Evolutionary conservation across 345 rosid genomes (phyloP).

Genomic region (Moringa oleifera): DNA sequence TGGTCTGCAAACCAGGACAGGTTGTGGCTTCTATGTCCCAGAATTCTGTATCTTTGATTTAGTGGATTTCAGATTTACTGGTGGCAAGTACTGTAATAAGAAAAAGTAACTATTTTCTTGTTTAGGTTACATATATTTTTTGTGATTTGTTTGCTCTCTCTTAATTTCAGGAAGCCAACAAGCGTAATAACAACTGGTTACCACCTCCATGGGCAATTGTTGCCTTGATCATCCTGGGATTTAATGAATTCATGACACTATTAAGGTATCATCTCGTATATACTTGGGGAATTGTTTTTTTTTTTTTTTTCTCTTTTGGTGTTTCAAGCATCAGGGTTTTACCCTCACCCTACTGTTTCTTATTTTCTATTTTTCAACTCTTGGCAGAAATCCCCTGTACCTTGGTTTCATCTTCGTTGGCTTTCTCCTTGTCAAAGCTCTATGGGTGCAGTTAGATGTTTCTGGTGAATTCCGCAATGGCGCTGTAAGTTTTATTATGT

Average conservation of each 20-base stretch:
- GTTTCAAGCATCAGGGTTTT: not conserved
- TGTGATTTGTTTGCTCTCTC: not conserved
- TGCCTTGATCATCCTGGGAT: slow-evolving; percentile 79
- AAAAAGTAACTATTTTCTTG: too few relatives aligned
- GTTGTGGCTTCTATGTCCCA: too few relatives aligned
- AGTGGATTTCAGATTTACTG: slow-evolving; percentile 3
- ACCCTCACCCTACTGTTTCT: slow-evolving; percentile 6
- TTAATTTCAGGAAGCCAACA: slow-evolving; percentile 85
- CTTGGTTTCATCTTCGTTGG: slow-evolving; percentile 61
- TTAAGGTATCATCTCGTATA: slow-evolving; percentile 49
- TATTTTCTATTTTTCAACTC: slow-evolving; percentile 13
- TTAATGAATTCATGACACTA: slow-evolving; percentile 97
- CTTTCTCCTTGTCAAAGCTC: slow-evolving; percentile 72
- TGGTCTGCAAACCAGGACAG: not conserved
- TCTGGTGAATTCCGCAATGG: slow-evolving; percentile 84
- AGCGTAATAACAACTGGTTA: slow-evolving; percentile 89
- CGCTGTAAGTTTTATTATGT: slow-evolving; percentile 50
- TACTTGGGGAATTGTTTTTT: slow-evolving; percentile 6
- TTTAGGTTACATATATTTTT: too few relatives aligned
- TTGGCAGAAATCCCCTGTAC: slow-evolving; percentile 88
- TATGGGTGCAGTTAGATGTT: slow-evolving; percentile 93
- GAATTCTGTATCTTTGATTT: not conserved
- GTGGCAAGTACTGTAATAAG: too few relatives aligned
- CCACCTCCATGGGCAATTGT: slow-evolving; percentile 99
- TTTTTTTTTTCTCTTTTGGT: too few relatives aligned